Base-by-base conservation (phyloP, 805 yeast species). In the Cyberlindnera euphorbiae region DNA sequence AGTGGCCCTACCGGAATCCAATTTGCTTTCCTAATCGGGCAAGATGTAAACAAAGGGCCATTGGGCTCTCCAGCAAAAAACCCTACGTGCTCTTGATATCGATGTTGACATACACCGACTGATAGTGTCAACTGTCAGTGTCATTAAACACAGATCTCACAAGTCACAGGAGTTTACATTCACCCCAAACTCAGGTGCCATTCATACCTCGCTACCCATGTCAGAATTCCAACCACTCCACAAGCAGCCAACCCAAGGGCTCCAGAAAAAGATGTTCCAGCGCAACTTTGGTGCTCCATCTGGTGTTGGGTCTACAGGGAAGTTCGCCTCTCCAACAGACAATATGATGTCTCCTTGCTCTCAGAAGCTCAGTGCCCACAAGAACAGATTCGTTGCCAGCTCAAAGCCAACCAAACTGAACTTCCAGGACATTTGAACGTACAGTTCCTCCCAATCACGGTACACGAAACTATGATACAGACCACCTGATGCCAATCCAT, bases 271-370 rank as follows among this genome's bases (percentile, higher is more conserved):
- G 35, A 35, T 49, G 41, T 45, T 50, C 18, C 47, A 50, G 36
- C 42, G 46, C 15, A 42, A 44, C 32, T 37, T 47, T 21, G 41
- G 33, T 11, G 42, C 39, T 13, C 21, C 28, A 6, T 24, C 19
- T 19, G 38, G 23, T 17, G 17, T 26, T 23, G 32, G 36, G 7
- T 24, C 25, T 8, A 18, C 27, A 6, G 37, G 37, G 11, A 24
- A 38, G 21, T 31, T 45, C 13, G 49, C 49, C 9, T 74, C 80
- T 11, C 82, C 82, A 29, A 77, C 83, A 3, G 83, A 77, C 47
- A 69, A 62, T 32, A 44, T 75, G 44, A 54, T 76, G 55, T 74
- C 80, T 4, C 82, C 82, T 19, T 73, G 80, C 49, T 66, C 80
- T 2, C 71, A 73, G 44, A 76, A 73, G 53, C 55, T 77, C 41